A percentile compares a stretch with the other conserved stretches of the same genome.
Conservation (phyloP, 345 rosid species). For the Aethionema arabicum region DNA sequence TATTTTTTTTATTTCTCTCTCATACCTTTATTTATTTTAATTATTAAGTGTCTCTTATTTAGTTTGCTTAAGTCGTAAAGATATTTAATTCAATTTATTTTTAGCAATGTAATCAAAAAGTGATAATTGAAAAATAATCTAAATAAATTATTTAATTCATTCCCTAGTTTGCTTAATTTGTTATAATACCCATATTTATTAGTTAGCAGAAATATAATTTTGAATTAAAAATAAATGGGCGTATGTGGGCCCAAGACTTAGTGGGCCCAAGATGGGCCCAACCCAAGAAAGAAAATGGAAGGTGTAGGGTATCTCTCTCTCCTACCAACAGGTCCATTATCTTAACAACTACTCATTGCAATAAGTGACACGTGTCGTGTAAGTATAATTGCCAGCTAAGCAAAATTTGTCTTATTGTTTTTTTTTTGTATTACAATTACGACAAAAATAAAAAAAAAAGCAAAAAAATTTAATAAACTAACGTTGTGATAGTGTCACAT, state of each 20-base stretch:
- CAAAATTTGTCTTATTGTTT: conserved; percentile 12
- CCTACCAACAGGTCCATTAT: conserved; percentile 28
- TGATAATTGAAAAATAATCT: conserved; percentile 22
- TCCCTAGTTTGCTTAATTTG: not conserved
- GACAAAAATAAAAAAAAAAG: conserved; percentile 17
- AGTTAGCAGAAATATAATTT: not conserved
- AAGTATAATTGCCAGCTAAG: conserved; percentile 4
- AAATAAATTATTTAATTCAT: not conserved
- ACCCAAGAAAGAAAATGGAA: conserved; percentile 16
- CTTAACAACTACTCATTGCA: conserved; percentile 37
- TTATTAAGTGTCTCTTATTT: not conserved
- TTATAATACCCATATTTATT: conserved; percentile 1
- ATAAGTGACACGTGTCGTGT: conserved; percentile 9
- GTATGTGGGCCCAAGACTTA: too few species aligned
- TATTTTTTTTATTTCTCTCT: conserved; percentile 7
- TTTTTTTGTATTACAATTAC: conserved; percentile 21
- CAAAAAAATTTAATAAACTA: conserved; percentile 4
- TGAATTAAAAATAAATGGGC: not conserved
- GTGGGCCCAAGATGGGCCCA: conserved; percentile 31
- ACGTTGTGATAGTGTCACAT: conserved; percentile 13
- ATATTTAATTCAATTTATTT: not conserved
- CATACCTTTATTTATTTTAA: conserved; percentile 8
- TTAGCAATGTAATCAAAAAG: conserved; percentile 31
- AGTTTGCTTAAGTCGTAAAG: conserved; percentile 11
- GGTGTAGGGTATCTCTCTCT: conserved; percentile 35